Evolutionary conservation across 2,329 filamentous ascomycete genomes (phyloP), one percentile per base, ranked within the genome.

Genomic region (Penicillium concentricum): DNA sequence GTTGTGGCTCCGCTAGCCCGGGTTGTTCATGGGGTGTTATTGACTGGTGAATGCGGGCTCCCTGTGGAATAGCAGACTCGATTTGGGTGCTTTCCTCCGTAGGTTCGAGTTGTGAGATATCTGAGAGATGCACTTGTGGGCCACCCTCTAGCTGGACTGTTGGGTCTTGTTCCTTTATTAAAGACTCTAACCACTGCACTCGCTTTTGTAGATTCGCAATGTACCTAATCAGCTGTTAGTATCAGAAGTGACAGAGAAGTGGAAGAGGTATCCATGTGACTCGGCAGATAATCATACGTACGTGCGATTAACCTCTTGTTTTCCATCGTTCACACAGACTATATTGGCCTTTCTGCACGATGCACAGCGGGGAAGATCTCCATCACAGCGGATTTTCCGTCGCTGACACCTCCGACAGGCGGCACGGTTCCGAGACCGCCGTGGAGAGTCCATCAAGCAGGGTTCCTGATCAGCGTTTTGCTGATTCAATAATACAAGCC

Each of bases 341-440:
- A 70, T 71, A 1, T 72, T 73, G 0, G 76, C 76, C 59, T 78
- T 80, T 28, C 68, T 67, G 54, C 80, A 82, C 2, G 76, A 76
- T 7, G 74, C 73, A 37, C 79, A 81, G 0, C 69, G 61, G 1
- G 79, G 79, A 0, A 73, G 51, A 18, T 73, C 71, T 1, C 79
- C 77, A 59, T 80, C 78, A 42, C 80, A 82, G 44, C 75, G 75
- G 63, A 82, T 82, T 67, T 82, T 82, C 26, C 80, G 73, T 41
- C 77, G 70, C 57, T 82, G 80, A 54, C 80, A 82, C 12, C 70
- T 67, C 26, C 62, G 63, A 39, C 70, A 73, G 10, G 70, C 70
- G 60, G 62, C 73, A 52, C 60, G 71, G 58, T 67, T 74, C 64
- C 61, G 72, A 65, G 52, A 69, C 61, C 60, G 61, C 2, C 58